Base-by-base conservation (phyloP, 2,329 filamentous ascomycete genomes). In the Penicillium expansum region DNA sequence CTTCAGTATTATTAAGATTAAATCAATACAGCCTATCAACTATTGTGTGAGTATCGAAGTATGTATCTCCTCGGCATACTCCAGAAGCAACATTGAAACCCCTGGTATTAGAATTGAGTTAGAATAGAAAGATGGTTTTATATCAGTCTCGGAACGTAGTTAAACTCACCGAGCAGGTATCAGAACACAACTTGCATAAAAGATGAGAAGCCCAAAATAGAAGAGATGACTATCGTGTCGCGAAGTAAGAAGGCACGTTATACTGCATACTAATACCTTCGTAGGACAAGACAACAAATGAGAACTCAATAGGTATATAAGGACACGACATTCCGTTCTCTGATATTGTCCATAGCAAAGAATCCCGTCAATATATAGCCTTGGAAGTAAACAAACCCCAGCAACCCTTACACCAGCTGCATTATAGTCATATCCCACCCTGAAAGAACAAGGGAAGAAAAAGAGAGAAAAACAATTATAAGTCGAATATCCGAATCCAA, bases 401-500 rank as follows among this genome's bases (percentile, higher is more conserved):
- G 27, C n/a, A 50, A 38, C n/a, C 41, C 42, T 56, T 52, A 45
- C 41, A 41, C 32, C 24, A 29, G 38, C 32, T 13, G 24, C 39
- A 38, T 7, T 43, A 44, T 37, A 29, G 14, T 35, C 47, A 44
- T 30, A 35, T 35, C 13, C 14, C 37, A 22, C 37, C 11, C 3
- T 6, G 6, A 13, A 24, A 42, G 5, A 24, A 6, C 22, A 38
- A 29, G 58, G 50, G 52, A 44, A 54, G 45, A 37, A 51, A 52
- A 24, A 24, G 42, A 20, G 14, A 37, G 52, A 48, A 24, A 39
- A 44, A 55, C 29, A 53, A 56, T 22, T 24, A 56, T 32, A 57
- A 29, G 27, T 6, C 27, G 44, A 29, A 24, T n/a, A 32, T 42
- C 29, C 27, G 48, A 54, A 47, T 42, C 41, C 55, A 58, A 57